phyloP scores from a whole-genome alignment of 371 early-diverging fungal species.

The Mortierella sp. region DNA sequence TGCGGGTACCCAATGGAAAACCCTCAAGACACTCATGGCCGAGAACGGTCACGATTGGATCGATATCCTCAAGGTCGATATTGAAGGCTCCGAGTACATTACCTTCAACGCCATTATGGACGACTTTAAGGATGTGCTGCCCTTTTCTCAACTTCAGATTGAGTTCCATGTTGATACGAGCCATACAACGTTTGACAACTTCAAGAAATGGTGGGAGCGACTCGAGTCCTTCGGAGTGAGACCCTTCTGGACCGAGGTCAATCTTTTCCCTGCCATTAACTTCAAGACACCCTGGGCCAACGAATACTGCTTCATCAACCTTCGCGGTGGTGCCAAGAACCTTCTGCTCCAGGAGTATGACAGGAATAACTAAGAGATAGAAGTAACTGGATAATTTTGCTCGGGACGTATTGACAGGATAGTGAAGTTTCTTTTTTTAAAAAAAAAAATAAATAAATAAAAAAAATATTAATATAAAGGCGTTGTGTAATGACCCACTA shows the following conservation, averaged over 20 bases:
- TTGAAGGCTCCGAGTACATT: constrained; percentile 19
- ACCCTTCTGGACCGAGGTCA: constrained; percentile 2
- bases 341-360: constrained; percentile 6
- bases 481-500: too few species aligned
- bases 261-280: not conserved
- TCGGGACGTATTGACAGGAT: too few species aligned
- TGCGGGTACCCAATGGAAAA: not conserved
- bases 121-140: constrained; percentile 17
- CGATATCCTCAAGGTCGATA: constrained; percentile 31
- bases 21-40: constrained; percentile 24
- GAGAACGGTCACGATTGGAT: constrained; percentile 42
- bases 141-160: constrained; percentile 39
- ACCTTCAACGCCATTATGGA: constrained; percentile 24
- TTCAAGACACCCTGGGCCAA: not conserved
- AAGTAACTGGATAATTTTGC: too few species aligned
- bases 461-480: too few species aligned
- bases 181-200: not conserved
- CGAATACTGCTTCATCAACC: constrained; percentile 6
- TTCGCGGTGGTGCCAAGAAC: not conserved
- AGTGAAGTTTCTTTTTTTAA: too few species aligned
- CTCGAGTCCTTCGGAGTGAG: not conserved
- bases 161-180: constrained; percentile 12
- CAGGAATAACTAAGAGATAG: not conserved
- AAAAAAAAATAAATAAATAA: too few species aligned
- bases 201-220: constrained; percentile 17